Evolutionary conservation across 768 basidiomycete species (phyloP), one percentile per base, ranked within the genome.

Genomic region (Paxillus ammoniavirescens): DNA sequence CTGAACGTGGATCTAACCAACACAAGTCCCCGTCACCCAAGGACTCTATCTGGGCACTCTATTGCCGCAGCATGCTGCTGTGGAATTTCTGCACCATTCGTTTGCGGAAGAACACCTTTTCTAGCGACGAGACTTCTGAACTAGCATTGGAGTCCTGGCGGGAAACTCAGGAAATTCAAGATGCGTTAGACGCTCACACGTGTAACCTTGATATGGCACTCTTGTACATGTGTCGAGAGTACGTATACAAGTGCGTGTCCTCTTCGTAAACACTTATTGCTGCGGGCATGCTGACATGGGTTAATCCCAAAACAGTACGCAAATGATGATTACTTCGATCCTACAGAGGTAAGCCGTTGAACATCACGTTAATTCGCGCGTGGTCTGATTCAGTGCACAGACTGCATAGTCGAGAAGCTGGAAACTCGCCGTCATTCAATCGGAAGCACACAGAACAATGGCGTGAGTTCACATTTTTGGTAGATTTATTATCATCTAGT

Each of bases 11-110:
- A 17, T 72, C 79, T 6, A 60, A 72, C 40, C 69, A 73, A 21
- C 71, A 71, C 49, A 72, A 75, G 51, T 70, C 72, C 31, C 77
- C 76, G 33, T 84, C 84, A 15, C 77, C 84, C 14, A 91, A 90
- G 65, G 87, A 91, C 56, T 84, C 85, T 14, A 77, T 92, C 2
- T 91, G 89, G 89, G 89, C 87, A 0, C 73, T 92, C 26, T 89
- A 89, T 61, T 90, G 88, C 69, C 83, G 90, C 33, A 83, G 82
- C 64, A 87, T 91, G 86, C 77, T 92, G 9, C 74, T 91, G 4
- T 92, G 89, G 88, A 87, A 82, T 61, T 86, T 83, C 63, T 84
- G 82, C 58, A 66, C 68, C 21, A 76, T 77, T 45, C 81, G 82
- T 3, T 71, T 84, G 26, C 65, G 79, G 47, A 72, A 74, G 50